These are phyloP conservation scores for Fusarium bactridioides DNA, from an alignment of 2,329 filamentous ascomycete genomes.

Conservation along the genomic window DNA sequence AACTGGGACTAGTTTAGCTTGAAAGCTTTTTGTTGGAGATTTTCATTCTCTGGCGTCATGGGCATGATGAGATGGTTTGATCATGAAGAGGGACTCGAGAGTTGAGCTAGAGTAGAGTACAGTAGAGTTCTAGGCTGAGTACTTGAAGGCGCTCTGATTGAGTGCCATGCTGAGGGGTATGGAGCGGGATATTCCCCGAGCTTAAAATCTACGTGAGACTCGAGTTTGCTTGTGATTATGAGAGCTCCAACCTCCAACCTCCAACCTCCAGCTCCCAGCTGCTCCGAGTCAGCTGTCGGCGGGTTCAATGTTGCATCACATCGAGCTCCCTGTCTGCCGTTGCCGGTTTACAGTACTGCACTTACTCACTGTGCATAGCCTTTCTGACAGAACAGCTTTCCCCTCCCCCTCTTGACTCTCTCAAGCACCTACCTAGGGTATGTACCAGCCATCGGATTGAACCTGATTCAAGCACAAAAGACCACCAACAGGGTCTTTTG, in stretches of 20 bases:
- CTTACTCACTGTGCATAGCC: not conserved
- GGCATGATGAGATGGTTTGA: constrained; percentile 5
- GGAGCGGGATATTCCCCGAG: not conserved
- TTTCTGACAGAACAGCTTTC: not conserved
- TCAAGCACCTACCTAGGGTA: not conserved
- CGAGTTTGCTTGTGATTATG: constrained; percentile 19
- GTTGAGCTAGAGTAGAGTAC: not conserved
- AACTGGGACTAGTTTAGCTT: constrained; percentile 28
- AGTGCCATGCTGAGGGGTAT: not conserved
- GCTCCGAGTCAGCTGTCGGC: constrained; percentile 16
- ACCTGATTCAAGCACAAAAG: constrained; percentile 6
- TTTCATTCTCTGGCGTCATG: constrained; percentile 22
- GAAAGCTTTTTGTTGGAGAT: constrained; percentile 35
- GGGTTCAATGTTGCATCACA: not conserved
- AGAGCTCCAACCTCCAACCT: not conserved
- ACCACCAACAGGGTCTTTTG: constrained; percentile 24
- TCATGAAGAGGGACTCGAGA: constrained; percentile 1
- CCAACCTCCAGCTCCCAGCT: constrained; percentile 7
- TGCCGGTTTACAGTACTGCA: not conserved
- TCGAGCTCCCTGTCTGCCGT: not conserved
- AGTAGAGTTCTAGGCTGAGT: not conserved
- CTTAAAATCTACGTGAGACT: not conserved
- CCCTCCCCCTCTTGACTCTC: not conserved
- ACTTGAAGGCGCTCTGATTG: not conserved
- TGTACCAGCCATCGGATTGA: not conserved